These are phyloP conservation scores for Hippophae gyantsensis DNA, from an alignment of 306 rosid species.

Conservation along the genomic window DNA sequence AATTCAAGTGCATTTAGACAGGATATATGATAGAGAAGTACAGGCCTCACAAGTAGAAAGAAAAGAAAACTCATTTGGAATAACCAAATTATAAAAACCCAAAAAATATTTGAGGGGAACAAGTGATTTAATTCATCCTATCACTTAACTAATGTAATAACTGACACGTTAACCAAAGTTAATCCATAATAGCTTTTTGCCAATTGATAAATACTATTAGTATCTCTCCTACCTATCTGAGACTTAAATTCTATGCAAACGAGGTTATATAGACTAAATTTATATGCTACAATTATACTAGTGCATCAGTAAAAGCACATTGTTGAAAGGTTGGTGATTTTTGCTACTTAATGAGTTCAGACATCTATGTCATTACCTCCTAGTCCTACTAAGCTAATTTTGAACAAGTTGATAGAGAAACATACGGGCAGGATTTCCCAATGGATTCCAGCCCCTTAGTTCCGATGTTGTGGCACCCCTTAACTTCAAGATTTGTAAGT, in stretches of 20 bases:
- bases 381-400: slow-evolving; percentile 16
- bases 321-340: not conserved
- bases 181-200: no score
- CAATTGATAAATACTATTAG: no score
- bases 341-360: not conserved
- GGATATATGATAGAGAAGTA: not conserved
- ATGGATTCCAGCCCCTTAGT: slow-evolving; percentile 66
- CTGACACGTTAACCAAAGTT: not conserved
- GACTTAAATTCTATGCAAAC: no score
- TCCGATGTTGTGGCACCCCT: slow-evolving; percentile 95
- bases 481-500: slow-evolving; percentile 84
- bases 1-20: slow-evolving; percentile 8
- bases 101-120: not conserved
- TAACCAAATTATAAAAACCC: not conserved
- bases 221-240: no score
- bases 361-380: slow-evolving; percentile 10
- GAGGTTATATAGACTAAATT: no score
- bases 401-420: slow-evolving; percentile 21
- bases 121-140: slow-evolving; percentile 3
- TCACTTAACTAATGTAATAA: not conserved
- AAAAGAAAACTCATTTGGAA: not conserved
- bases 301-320: not conserved
- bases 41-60: not conserved
- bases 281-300: no score
- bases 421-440: slow-evolving; percentile 84